Conservation (phyloP, 768 basidiomycete species). For the Lepiota brunneoincarnata region DNA sequence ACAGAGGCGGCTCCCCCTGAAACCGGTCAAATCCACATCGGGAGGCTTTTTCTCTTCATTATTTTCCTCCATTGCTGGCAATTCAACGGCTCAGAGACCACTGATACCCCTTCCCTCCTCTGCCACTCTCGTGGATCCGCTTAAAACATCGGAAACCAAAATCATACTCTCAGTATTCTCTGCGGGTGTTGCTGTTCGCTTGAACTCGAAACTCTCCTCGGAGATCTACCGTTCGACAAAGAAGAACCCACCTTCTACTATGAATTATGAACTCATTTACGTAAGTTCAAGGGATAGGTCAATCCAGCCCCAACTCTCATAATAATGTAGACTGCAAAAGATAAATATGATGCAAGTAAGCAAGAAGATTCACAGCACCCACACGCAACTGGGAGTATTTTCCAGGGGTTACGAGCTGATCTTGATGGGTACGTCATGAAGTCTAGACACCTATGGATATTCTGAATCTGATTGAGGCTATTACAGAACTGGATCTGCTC, state of each 20-base stretch:
- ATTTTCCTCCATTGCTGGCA: constrained; percentile 36
- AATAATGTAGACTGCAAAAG: constrained; percentile 60
- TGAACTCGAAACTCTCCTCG: constrained; percentile 61
- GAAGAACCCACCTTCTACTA: constrained; percentile 80
- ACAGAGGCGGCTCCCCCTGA: constrained; percentile 39
- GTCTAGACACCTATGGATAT: not conserved
- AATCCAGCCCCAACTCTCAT: not conserved
- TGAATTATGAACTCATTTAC: constrained; percentile 85
- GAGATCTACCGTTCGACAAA: constrained; percentile 92
- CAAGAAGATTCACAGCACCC: constrained; percentile 62
- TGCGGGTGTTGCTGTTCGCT: constrained; percentile 59
- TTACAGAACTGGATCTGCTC: constrained; percentile 59
- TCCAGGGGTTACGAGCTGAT: constrained; percentile 84
- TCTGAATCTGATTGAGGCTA: constrained; percentile 6
- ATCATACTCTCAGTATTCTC: constrained; percentile 65
- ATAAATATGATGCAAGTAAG: constrained; percentile 72
- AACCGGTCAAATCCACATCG: constrained; percentile 28
- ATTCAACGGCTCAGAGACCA: constrained; percentile 33
- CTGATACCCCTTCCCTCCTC: constrained; percentile 26
- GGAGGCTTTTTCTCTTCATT: constrained; percentile 50
- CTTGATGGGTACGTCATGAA: constrained; percentile 68
- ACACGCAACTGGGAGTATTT: constrained; percentile 72
- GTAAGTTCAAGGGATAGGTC: constrained; percentile 35
- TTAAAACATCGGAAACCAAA: constrained; percentile 44
- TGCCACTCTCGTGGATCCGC: constrained; percentile 29